Base-by-base conservation (phyloP, 164 flowering plant genomes). In the Stephania yunnanensis region DNA sequence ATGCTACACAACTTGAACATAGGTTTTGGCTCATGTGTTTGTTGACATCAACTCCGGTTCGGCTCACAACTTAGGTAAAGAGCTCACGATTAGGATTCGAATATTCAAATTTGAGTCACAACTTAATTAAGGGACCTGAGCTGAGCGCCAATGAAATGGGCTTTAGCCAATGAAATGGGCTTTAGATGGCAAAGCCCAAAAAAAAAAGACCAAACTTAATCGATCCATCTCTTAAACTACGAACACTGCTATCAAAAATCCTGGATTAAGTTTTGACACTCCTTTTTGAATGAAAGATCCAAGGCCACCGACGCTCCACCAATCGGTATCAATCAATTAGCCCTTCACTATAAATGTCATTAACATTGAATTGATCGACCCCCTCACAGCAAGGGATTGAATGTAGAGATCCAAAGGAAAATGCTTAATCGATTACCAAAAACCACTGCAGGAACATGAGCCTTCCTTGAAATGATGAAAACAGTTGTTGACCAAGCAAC, bases 391-490 rank as follows among this genome's bases (percentile, higher is more conserved):
- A 3, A 31, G 1, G 36, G 36, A 31, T 31, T 3, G 36, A 31
- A 31, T n/a, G 36, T 31, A 31, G 36, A 31, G 36, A 31, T 31
- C 36, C 36, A 31, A 31, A 3, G 36, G 36, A 31, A 31, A 31
- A 31, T 31, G 36, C 36, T 31, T 31, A 31, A 31, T 31, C 36
- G 3, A n/a, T n/a, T 83, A 91, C 97, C 97, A 91, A 78, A 91
- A 92, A 29, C 87, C 94, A 19, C 91, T 72, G 81, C 98, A 91
- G 19, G 93, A 89, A 82, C 97, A 95, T 42, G 8, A 63, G 0
- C 93, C 95, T 75, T 84, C 77, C 46, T 80, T 80, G 64, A 93
- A 93, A 84, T 90, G 97, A 83, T 93, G 97, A 86, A 91, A 95
- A 31, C 93, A 80, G 61, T 82, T 86, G 53, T 87, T 8, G 87